These are phyloP conservation scores for Peronospora belbahrii DNA, from an alignment of 352 stramenopile species.

Conservation along the genomic window DNA sequence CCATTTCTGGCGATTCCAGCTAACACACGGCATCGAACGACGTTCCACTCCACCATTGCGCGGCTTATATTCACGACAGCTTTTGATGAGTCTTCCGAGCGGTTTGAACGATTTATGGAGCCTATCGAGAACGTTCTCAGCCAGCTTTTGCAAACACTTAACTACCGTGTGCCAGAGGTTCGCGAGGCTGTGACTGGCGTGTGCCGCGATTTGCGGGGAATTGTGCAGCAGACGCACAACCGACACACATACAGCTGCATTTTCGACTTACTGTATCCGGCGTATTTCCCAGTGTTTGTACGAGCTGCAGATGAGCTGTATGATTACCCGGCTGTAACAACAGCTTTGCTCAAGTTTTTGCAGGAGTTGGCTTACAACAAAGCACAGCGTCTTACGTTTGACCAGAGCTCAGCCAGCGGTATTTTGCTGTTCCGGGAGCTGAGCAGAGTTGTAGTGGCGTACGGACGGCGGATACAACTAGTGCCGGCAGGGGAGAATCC, in stretches of 20 bases:
- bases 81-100: slow-evolving; percentile 89
- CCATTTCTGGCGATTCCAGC: slow-evolving; percentile 91
- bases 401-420: slow-evolving; percentile 95
- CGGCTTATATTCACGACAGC: slow-evolving; percentile 93
- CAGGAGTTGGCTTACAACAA: slow-evolving; percentile 94
- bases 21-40: slow-evolving; percentile 94
- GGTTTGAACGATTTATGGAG: slow-evolving; percentile 96
- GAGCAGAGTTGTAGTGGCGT: slow-evolving; percentile 93
- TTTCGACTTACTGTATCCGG: slow-evolving; percentile 97
- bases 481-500: slow-evolving; percentile 80
- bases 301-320: slow-evolving; percentile 92
- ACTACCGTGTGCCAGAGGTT: slow-evolving; percentile 64
- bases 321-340: slow-evolving; percentile 91
- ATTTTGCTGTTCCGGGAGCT: slow-evolving; percentile 97
- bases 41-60: slow-evolving; percentile 95
- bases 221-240: slow-evolving; percentile 95
- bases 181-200: slow-evolving; percentile 92
- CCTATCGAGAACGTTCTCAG: slow-evolving; percentile 83
- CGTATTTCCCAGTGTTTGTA: slow-evolving; percentile 93
- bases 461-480: slow-evolving; percentile 85
- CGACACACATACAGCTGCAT: slow-evolving; percentile 93
- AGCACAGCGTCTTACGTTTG: slow-evolving; percentile 96
- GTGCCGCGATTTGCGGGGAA: slow-evolving; percentile 93
- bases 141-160: slow-evolving; percentile 73
- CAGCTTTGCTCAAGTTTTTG: slow-evolving; percentile 95